These are phyloP conservation scores for Coemansia sp. DNA, from an alignment of 192 early-diverging fungal genomes.

Conservation along the genomic window DNA sequence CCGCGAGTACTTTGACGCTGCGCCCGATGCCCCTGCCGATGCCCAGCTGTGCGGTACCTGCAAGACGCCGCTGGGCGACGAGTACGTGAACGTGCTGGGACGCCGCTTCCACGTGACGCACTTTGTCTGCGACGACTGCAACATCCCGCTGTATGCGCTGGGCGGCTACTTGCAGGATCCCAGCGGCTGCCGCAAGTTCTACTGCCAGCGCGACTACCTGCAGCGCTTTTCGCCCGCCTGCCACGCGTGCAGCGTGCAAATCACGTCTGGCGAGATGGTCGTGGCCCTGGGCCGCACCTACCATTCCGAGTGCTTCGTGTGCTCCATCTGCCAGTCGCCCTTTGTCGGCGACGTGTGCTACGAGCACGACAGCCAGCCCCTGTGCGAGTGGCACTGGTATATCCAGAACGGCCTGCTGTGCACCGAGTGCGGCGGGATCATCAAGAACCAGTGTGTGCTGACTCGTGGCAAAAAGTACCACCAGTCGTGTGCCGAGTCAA, in stretches of 20 bases:
- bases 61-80: conserved; percentile 37
- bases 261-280: conserved; percentile 53
- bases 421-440: conserved; percentile 51
- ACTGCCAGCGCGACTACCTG: conserved; percentile 54
- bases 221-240: conserved; percentile 51
- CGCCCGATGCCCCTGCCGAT: background rate
- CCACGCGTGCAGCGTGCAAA: conserved; percentile 51
- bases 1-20: conserved; percentile 11
- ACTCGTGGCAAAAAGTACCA: conserved; percentile 54
- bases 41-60: conserved; percentile 29
- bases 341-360: conserved; percentile 55
- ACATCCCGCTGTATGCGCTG: conserved; percentile 53
- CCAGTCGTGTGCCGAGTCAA: conserved; percentile 47
- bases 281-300: conserved; percentile 52
- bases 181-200: conserved; percentile 34
- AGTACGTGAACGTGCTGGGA: conserved; percentile 49
- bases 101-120: conserved; percentile 50
- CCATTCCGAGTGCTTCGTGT: conserved; percentile 54
- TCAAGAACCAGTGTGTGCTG: conserved; percentile 52
- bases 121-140: conserved; percentile 52
- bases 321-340: conserved; percentile 54
- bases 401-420: conserved; percentile 53
- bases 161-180: conserved; percentile 52
- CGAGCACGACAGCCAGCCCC: conserved; percentile 52
- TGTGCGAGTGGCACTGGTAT: conserved; percentile 56